Evolutionary conservation across 139 green algal species (phyloP), one percentile per base, ranked within the genome.

Genomic region (Pseudopediastrum boryanum): DNA sequence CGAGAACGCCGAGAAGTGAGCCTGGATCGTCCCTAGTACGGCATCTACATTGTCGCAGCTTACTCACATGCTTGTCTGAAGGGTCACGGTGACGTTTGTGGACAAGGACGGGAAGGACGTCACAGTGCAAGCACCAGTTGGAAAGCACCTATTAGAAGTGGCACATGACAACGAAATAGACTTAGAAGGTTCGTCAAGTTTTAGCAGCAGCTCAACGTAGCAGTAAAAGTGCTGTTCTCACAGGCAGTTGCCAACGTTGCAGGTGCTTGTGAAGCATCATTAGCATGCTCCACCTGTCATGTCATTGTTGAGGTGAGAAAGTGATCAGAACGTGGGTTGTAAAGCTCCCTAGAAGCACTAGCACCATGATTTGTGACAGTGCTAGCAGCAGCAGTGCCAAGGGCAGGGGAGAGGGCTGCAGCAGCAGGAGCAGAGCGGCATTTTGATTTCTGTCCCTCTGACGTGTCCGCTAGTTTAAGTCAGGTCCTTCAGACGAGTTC

Each of bases 251-350:
- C 5, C 54, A 7, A 56, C 41, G 50, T 29, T 68, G 56, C 81
- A 95, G 94, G 96, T 7, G 96, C 96, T 1, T 99, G 96, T 80
- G 96, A 99, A 75, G 95, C 92, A 0, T 98, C 94, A 0, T 75
- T 99, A 43, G 97, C 97, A 0, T 99, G 97, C 82, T 99, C 96
- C 27, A 99, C 97, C 0, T 99, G 97, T 82, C 97, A 99, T 82
- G 88, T 99, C 1, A 92, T 99, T 25, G 85, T 98, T 2, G 87
- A 94, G 88, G 90, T 94, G 68, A 2, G 80, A 8, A n/a, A 19
- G 36, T 8, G 29, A 13, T 31, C 27, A 70, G 27, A 10, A 70
- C 13, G 35, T 51, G 29, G 1, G 46, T 1, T 16, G 16, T 12
- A 12, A 56, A 16, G 13, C 12, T 12, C 46, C 12, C 13, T 16